A percentile compares a stretch with the other conserved stretches of the same genome.
Conservation (phyloP, 352 stramenopile species). For the Phytophthora ramorum region DNA sequence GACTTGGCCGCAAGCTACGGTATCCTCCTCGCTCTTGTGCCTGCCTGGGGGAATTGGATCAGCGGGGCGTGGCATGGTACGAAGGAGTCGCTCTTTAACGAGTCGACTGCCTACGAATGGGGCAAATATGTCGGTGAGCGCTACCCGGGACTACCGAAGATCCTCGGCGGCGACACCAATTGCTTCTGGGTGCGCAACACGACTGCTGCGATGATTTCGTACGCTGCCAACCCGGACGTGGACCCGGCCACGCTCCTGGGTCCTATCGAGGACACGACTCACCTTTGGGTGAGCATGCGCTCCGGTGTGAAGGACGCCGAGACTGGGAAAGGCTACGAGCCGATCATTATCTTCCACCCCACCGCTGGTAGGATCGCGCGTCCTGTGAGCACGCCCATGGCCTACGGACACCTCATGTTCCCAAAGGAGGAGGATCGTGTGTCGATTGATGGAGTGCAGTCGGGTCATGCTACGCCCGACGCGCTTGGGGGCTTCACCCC, state of each 20-base stretch:
- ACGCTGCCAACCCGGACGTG: slow-evolving; percentile 12
- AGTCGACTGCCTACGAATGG: slow-evolving; percentile 20
- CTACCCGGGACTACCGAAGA: slow-evolving; percentile 29
- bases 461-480: slow-evolving; percentile 27
- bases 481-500: slow-evolving; percentile 10
- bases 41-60: slow-evolving; percentile 20
- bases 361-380: slow-evolving; percentile 13
- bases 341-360: slow-evolving; percentile 26
- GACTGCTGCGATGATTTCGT: slow-evolving; percentile 8
- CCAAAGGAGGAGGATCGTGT: slow-evolving; percentile 25
- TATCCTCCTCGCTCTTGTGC: slow-evolving; percentile 22
- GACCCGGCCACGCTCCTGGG: too few relatives aligned
- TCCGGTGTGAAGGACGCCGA: too few relatives aligned
- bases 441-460: slow-evolving; percentile 27
- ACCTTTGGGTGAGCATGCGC: too few relatives aligned
- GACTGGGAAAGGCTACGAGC: too few relatives aligned
- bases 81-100: slow-evolving; percentile 17
- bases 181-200: too few relatives aligned
- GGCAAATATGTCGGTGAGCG: slow-evolving; percentile 17
- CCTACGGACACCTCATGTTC: slow-evolving; percentile 26
- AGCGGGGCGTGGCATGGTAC: slow-evolving; percentile 18
- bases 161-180: slow-evolving; percentile 30
- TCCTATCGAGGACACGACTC: too few relatives aligned
- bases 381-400: slow-evolving; percentile 12
- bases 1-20: slow-evolving; percentile 31